phyloP scores from a whole-genome alignment of 352 stramenopile genomes.

The Phytophthora fragariaefolia region DNA sequence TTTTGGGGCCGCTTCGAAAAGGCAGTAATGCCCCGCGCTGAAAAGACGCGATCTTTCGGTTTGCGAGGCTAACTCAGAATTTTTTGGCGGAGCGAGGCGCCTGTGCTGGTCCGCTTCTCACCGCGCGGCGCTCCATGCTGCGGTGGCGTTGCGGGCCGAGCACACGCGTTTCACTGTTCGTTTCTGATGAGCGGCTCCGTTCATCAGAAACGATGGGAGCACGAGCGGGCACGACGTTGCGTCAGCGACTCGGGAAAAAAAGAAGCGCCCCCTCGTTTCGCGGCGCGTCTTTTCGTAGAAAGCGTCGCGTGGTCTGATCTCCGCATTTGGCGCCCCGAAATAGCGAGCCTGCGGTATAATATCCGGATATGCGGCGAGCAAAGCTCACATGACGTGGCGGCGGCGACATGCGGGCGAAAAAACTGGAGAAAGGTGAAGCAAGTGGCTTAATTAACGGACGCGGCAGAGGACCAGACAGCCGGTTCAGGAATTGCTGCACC shows the following conservation, averaged over 20 bases:
- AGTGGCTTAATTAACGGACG: not conserved
- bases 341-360: no score
- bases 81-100: constrained; percentile 1
- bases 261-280: constrained; percentile 26
- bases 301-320: constrained; percentile 9
- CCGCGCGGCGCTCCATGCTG: not conserved
- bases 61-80: constrained; percentile 15
- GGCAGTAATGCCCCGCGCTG: constrained; percentile 3
- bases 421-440: not conserved
- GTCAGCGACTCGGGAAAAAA: constrained; percentile 16
- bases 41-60: constrained; percentile 28
- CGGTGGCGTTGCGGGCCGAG: constrained; percentile 7
- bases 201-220: no score
- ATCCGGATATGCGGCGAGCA: no score
- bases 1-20: not conserved
- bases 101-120: not conserved
- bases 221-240: no score
- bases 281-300: constrained; percentile 23
- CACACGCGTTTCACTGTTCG: constrained; percentile 18
- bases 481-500: constrained; percentile 13
- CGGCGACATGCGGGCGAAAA: not conserved
- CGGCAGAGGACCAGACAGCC: constrained; percentile 1
- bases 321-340: constrained; percentile 6
- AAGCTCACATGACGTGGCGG: no score
- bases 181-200: constrained; percentile 36